phyloP scores from a whole-genome alignment of 495 filamentous ascomycete species.

The Xylaria scruposa region DNA sequence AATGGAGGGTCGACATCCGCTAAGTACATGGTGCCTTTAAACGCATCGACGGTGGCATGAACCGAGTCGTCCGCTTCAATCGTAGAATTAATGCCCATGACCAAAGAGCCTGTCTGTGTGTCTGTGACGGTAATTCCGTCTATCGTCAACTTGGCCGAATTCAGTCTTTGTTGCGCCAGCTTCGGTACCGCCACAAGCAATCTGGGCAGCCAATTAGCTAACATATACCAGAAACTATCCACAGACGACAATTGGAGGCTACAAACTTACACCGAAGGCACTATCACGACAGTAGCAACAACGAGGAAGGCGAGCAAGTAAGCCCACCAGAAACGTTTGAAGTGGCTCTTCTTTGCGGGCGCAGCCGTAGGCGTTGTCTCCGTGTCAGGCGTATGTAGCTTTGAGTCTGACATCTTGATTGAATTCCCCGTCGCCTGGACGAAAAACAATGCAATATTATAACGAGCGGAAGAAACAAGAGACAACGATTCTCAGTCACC shows the following conservation, averaged over 20 bases:
- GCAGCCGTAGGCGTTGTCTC: background rate
- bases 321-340: slow-evolving; percentile 72
- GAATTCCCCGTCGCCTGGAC: background rate
- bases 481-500: background rate
- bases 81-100: slow-evolving; percentile 62
- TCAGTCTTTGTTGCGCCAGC: slow-evolving; percentile 72
- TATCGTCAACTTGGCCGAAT: slow-evolving; percentile 67
- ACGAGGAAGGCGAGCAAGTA: slow-evolving; percentile 66
- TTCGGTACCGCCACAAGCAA: slow-evolving; percentile 75
- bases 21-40: slow-evolving; percentile 56
- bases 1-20: slow-evolving; percentile 61
- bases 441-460: background rate
- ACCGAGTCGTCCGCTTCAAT: slow-evolving; percentile 61
- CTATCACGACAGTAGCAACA: slow-evolving; percentile 61
- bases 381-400: background rate
- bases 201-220: slow-evolving; percentile 47
- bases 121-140: slow-evolving; percentile 63
- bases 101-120: slow-evolving; percentile 62
- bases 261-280: slow-evolving; percentile 69
- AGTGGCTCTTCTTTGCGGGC: slow-evolving; percentile 45
- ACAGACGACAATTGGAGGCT: background rate
- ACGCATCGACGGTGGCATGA: slow-evolving; percentile 49
- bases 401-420: slow-evolving; percentile 11
- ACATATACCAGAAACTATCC: background rate
- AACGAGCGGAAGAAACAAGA: background rate